Percentiles rank a stretch among this genome's conserved stretches.
These are phyloP conservation scores for Tolypocladium tundrense DNA, from an alignment of 2,329 filamentous ascomycete genomes.

Conservation along the genomic window DNA sequence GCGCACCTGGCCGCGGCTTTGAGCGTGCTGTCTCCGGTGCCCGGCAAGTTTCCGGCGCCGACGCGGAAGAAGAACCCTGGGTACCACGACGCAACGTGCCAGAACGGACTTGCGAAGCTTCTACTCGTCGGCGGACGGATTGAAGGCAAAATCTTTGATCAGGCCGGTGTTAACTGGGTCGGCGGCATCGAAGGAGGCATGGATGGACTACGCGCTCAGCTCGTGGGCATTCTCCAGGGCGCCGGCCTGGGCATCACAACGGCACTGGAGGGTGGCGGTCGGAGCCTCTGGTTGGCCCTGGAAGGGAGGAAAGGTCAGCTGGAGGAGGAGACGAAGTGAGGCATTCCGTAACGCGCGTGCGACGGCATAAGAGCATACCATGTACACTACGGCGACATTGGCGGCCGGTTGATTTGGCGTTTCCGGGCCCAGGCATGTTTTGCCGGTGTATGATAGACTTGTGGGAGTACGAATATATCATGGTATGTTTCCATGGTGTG, in stretches of 20 bases:
- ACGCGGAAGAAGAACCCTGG: conserved; percentile 64
- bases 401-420: neutral
- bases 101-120: conserved; percentile 77
- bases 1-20: conserved; percentile 74
- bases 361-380: neutral
- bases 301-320: conserved; percentile 73
- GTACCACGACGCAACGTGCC: conserved; percentile 71
- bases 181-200: conserved; percentile 73
- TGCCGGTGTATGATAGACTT: neutral
- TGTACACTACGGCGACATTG: neutral
- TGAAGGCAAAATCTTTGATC: conserved; percentile 76
- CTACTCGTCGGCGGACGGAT: conserved; percentile 78
- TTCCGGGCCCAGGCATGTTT: neutral
- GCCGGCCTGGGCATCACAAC: conserved; percentile 68
- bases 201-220: conserved; percentile 68
- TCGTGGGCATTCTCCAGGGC: conserved; percentile 71
- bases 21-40: conserved; percentile 62
- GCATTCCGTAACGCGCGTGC: neutral
- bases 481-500: neutral
- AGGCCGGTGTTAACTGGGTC: conserved; percentile 53
- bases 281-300: conserved; percentile 78
- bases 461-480: neutral
- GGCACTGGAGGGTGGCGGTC: conserved; percentile 69
- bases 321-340: conserved; percentile 36
- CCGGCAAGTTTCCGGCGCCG: conserved; percentile 67